Evolutionary conservation across 257 asterid genomes (phyloP).

Genomic region (Thymus quinquecostatus): DNA sequence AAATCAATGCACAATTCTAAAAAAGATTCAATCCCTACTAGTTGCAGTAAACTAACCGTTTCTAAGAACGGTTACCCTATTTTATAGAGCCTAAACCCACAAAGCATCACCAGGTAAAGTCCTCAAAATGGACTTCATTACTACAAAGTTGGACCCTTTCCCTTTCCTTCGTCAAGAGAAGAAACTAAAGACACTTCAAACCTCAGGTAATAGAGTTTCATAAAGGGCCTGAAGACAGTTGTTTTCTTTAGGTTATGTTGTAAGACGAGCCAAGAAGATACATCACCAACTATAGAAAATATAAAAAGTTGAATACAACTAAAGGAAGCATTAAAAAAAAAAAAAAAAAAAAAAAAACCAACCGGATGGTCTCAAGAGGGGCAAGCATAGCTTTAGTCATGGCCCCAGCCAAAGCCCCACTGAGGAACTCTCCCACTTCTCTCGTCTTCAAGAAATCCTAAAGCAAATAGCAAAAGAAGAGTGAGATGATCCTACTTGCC

Average conservation of each 20-base stretch:
- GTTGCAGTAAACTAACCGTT: neutral
- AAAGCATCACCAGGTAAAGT: conserved; percentile 4
- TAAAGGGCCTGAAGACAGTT: neutral
- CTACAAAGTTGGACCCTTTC: neutral
- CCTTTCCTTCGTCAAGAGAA: neutral
- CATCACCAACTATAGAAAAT: neutral
- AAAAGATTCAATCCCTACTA: neutral
- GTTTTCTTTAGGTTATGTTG: conserved; percentile 1
- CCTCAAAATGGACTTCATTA: neutral
- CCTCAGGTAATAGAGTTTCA: neutral
- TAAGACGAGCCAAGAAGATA: neutral
- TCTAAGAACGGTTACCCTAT: neutral
- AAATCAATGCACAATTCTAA: conserved; percentile 15
- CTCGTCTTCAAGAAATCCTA: conserved; percentile 66
- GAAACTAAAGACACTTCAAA: neutral
- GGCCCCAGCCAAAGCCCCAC: conserved; percentile 97
- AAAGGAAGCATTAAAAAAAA: neutral
- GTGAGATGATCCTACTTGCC: neutral
- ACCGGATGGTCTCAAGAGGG: conserved; percentile 99
- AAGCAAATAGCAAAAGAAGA: conserved; percentile 23
- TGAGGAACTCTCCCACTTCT: conserved; percentile 88
- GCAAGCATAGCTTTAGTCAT: conserved; percentile 98
- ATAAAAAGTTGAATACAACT: neutral
- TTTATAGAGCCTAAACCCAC: neutral
- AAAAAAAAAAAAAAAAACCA: neutral